Base-by-base conservation (phyloP, 2,329 filamentous ascomycete species). In the Amylocarpus encephaloides region DNA sequence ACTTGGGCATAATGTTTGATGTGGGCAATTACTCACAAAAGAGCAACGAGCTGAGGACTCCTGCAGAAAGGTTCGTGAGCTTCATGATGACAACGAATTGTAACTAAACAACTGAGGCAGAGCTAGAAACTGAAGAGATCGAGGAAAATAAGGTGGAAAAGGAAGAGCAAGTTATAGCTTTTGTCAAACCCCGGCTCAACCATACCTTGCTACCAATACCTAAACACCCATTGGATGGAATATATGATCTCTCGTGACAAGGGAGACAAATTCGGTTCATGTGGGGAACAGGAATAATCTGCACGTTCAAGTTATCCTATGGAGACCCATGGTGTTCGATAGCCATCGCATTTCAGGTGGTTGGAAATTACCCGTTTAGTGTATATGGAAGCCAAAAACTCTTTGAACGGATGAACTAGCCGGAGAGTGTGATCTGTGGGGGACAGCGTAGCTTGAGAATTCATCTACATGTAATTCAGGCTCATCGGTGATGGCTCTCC, bases 51-150 rank as follows among this genome's bases (percentile, higher is more conserved):
- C 53, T 56, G 48, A 62, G 30, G 52, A 59, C 42, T 40, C 56
- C 50, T 50, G 41, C 49, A n/a, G 60, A 43, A 38, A 62, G 43
- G 39, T 43, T 57, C n/a, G 47, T 51, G 26, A 51, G 46, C 56
- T 57, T 62, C 62, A 64, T 65, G 18, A 43, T 61, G 52, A 43
- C 48, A 43, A 33, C 33, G 46, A 54, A 53, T 46, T 26, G 44
- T 52, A 51, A 52, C 50, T 41, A 43, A 34, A 40, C 35, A 56
- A 40, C 46, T 42, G 43, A 51, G 39, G 52, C 32, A 44, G 46
- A 42, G 40, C 44, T 40, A 41, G 35, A 5, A 44, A 48, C 39
- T 29, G 36, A 32, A 44, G 29, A 49, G 36, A 9, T 29, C 22
- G 15, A 49, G 42, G 19, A 39, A 39, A 42, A 46, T n/a, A 18